Evolutionary conservation across 2,329 filamentous ascomycete species (phyloP).

Genomic region (Claviceps maximensis): DNA sequence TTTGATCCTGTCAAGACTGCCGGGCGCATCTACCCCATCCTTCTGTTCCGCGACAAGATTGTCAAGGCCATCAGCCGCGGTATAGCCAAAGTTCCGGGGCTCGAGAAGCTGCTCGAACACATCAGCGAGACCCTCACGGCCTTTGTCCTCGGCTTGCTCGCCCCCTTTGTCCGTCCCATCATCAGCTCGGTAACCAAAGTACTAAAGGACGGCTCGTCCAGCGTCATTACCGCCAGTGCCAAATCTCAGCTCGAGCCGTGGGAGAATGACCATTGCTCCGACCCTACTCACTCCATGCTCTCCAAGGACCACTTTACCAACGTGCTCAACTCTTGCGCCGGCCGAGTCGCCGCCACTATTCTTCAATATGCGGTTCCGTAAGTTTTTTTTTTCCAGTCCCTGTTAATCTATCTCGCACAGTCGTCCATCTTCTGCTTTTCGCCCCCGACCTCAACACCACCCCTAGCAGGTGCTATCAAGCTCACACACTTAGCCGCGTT

Average conservation of each 20-base stretch:
- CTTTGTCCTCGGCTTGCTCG: constrained; percentile 80
- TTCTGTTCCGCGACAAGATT: constrained; percentile 87
- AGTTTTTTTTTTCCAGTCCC: constrained; percentile 17
- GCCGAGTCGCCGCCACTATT: constrained; percentile 58
- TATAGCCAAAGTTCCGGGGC: constrained; percentile 81
- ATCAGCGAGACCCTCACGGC: constrained; percentile 87
- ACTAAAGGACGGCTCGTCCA: constrained; percentile 73
- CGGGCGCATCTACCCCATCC: constrained; percentile 82
- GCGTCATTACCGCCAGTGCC: constrained; percentile 53
- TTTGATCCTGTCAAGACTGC: constrained; percentile 70
- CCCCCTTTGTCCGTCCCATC: constrained; percentile 83
- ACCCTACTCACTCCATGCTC: constrained; percentile 72
- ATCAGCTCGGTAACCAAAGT: constrained; percentile 76
- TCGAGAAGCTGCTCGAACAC: constrained; percentile 82
- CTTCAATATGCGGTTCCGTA: constrained; percentile 76
- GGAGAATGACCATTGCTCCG: constrained; percentile 60
- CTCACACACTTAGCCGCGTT: constrained; percentile 36
- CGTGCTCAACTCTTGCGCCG: constrained; percentile 63
- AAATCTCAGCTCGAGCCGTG: constrained; percentile 69
- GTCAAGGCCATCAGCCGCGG: constrained; percentile 74
- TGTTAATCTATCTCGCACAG: too few species aligned
- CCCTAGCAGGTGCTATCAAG: neutral
- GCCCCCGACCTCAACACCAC: neutral
- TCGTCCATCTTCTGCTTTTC: neutral
- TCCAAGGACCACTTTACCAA: constrained; percentile 80